Percentiles rank a stretch among this genome's conserved stretches.
These are phyloP conservation scores for Coemansia sp. DNA, from an alignment of 192 early-diverging fungal genomes.

Conservation along the genomic window DNA sequence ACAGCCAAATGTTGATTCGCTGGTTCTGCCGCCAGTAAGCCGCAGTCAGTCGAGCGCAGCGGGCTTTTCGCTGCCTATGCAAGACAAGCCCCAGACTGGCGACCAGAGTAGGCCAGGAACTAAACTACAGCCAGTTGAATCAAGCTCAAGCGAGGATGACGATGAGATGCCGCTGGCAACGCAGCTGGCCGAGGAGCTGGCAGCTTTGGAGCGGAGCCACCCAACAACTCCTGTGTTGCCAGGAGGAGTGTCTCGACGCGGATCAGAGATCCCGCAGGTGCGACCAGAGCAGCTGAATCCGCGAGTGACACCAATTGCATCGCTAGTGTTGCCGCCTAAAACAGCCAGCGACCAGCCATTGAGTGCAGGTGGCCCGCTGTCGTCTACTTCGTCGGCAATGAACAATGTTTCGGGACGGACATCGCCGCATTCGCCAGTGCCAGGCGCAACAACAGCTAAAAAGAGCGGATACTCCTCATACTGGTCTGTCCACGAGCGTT, in stretches of 20 bases:
- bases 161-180: slow-evolving; percentile 49
- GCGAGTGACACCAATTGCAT: slow-evolving; percentile 11
- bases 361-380: slow-evolving; percentile 3
- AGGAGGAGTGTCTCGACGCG: slow-evolving; percentile 2
- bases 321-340: slow-evolving; percentile 28
- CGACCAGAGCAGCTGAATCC: slow-evolving; percentile 21
- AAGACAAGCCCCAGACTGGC: background rate
- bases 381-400: background rate
- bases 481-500: slow-evolving; percentile 82
- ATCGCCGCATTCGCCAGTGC: slow-evolving; percentile 9
- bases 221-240: background rate
- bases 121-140: background rate
- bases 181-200: slow-evolving; percentile 36
- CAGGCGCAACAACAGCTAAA: slow-evolving; percentile 29
- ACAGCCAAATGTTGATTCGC: slow-evolving; percentile 11
- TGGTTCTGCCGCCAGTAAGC: slow-evolving; percentile 23
- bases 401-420: slow-evolving; percentile 4
- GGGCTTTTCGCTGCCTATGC: background rate
- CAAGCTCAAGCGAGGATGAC: slow-evolving; percentile 29
- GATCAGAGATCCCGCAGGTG: slow-evolving; percentile 25
- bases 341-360: background rate
- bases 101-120: background rate
- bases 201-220: slow-evolving; percentile 17
- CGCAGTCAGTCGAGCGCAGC: background rate
- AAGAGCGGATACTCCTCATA: slow-evolving; percentile 71